Percentiles rank a stretch among this genome's conserved stretches.
phyloP scores from a whole-genome alignment of 2,329 filamentous ascomycete genomes.

The Cryphonectria radicalis region DNA sequence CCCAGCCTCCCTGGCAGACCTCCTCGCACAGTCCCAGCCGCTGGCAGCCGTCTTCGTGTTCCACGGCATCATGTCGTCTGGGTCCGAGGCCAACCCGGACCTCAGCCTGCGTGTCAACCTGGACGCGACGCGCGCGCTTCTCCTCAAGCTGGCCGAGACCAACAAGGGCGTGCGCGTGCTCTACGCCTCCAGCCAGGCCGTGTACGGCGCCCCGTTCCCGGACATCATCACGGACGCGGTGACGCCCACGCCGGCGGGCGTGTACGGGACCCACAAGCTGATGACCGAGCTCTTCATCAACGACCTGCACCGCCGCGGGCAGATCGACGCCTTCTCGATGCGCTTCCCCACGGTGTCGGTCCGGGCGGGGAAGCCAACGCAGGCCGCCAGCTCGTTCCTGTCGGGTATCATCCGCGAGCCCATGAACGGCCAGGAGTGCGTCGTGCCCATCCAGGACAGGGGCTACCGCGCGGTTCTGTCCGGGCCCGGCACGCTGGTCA shows the following conservation, averaged over 20 bases:
- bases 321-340: conserved; percentile 56
- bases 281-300: conserved; percentile 63
- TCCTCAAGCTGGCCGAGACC: conserved; percentile 25
- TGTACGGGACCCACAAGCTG: conserved; percentile 65
- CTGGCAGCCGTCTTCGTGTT: conserved; percentile 54
- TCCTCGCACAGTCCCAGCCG: conserved; percentile 25
- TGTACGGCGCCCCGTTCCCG: conserved; percentile 52
- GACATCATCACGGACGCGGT: conserved; percentile 43
- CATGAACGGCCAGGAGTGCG: conserved; percentile 36
- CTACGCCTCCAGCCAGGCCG: conserved; percentile 55
- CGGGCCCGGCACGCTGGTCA: conserved; percentile 49
- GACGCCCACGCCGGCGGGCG: conserved; percentile 58
- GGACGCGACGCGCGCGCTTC: conserved; percentile 27
- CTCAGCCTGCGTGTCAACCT: conserved; percentile 29
- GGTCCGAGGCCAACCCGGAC: conserved; percentile 62
- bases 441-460: conserved; percentile 35
- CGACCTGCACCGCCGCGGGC: conserved; percentile 53
- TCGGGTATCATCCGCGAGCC: conserved; percentile 67
- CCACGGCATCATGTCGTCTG: conserved; percentile 67
- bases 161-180: conserved; percentile 27
- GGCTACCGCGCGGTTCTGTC: conserved; percentile 50
- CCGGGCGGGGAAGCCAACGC: conserved; percentile 62
- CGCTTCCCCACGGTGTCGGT: conserved; percentile 56
- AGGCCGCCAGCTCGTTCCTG: conserved; percentile 63
- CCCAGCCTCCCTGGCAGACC: conserved; percentile 21